Percentiles rank a stretch among this genome's conserved stretches.
Evolutionary conservation across 805 yeast genomes (phyloP).

Genomic region (Torulaspora microellipsoides): DNA sequence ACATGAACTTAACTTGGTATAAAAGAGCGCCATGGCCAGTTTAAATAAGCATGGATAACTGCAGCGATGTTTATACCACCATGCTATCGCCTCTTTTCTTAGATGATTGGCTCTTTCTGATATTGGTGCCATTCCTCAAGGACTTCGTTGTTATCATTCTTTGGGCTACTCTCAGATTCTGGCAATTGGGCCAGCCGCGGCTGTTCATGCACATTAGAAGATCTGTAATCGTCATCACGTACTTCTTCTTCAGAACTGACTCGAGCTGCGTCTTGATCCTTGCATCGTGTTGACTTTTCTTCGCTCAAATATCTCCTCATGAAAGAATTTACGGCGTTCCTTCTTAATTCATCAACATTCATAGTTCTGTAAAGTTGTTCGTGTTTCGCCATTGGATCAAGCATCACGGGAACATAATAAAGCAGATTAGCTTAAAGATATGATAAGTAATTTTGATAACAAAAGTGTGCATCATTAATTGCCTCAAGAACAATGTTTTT

Average conservation of each 20-base stretch:
- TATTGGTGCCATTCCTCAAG: not conserved
- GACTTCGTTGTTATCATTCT: not conserved
- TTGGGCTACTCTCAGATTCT: not conserved
- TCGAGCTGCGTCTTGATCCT: too few species aligned
- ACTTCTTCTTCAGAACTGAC: too few species aligned
- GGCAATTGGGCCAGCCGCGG: too few species aligned
- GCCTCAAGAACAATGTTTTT: slow-evolving; percentile 8
- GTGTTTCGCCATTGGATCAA: slow-evolving; percentile 8
- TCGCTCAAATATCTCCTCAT: too few species aligned
- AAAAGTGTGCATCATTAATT: slow-evolving; percentile 1
- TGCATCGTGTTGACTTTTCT: too few species aligned
- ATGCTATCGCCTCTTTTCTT: not conserved
- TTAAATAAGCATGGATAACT: slow-evolving; percentile 3
- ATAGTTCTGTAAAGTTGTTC: slow-evolving; percentile 3
- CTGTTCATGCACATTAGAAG: too few species aligned
- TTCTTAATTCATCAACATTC: not conserved
- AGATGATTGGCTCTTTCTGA: not conserved
- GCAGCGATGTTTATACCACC: not conserved
- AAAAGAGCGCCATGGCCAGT: slow-evolving; percentile 8
- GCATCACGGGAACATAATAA: slow-evolving; percentile 6
- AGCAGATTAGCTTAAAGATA: slow-evolving; percentile 3
- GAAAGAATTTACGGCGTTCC: too few species aligned
- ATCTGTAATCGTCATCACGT: too few species aligned
- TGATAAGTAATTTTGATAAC: slow-evolving; percentile 6
- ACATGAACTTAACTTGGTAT: slow-evolving; percentile 8